Conservation (phyloP, 2,329 filamentous ascomycete genomes). For the Paraconiothyrium brasiliense region DNA sequence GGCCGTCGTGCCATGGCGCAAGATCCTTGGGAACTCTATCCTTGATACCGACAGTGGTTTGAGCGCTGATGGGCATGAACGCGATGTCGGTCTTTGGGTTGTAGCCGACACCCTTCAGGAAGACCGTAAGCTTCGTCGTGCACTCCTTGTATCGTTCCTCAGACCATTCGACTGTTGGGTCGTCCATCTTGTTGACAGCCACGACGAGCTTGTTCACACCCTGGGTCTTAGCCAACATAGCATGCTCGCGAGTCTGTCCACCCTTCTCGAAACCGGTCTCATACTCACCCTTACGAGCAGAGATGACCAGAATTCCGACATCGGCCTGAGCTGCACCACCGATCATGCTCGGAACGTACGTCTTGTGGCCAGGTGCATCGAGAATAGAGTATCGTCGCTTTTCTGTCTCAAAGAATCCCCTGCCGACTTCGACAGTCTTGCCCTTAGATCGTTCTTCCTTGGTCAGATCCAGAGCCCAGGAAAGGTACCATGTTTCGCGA, state of each 20-base stretch:
- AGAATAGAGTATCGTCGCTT: conserved; percentile 96
- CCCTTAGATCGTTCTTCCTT: conserved; percentile 96
- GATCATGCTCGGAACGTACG: conserved; percentile 92
- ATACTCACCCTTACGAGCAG: conserved; percentile 96
- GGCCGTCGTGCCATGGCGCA: conserved; percentile 85
- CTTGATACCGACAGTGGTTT: conserved; percentile 85
- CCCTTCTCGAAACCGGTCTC: conserved; percentile 98
- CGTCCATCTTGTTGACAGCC: conserved; percentile 97
- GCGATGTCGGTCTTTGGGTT: conserved; percentile 91
- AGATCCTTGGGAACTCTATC: conserved; percentile 77
- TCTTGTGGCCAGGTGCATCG: conserved; percentile 73
- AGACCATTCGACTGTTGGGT: conserved; percentile 94
- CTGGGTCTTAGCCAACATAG: conserved; percentile 96
- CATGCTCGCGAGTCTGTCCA: conserved; percentile 96
- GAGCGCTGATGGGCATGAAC: conserved; percentile 96
- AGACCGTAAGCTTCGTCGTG: conserved; percentile 83
- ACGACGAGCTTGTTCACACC: conserved; percentile 97
- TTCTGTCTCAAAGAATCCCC: conserved; percentile 92
- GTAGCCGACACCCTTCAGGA: conserved; percentile 92
- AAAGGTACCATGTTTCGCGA: conserved; percentile 98
- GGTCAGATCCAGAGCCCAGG: conserved; percentile 96
- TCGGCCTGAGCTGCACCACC: conserved; percentile 74
- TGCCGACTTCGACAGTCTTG: conserved; percentile 96
- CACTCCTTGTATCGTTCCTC: conserved; percentile 91
- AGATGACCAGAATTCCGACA: conserved; percentile 92